Conservation (phyloP, 345 rosid species). For the Eucalyptus marginata region DNA sequence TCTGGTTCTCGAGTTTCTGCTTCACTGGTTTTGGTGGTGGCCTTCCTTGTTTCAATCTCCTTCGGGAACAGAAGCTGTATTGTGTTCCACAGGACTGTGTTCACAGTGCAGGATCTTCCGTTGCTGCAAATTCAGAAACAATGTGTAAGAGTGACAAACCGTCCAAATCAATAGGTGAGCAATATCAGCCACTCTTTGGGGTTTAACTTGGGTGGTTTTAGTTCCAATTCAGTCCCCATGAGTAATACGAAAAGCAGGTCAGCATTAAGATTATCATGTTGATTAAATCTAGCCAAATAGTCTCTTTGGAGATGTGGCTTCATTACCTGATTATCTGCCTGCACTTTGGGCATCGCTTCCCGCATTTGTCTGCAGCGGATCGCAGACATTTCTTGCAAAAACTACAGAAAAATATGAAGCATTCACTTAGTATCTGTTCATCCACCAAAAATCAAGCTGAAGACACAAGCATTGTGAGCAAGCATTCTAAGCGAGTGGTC, state of each 20-base stretch:
- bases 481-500: neutral
- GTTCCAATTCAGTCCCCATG: neutral
- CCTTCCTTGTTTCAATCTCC: conserved; percentile 78
- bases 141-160: neutral
- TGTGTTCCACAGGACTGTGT: conserved; percentile 97
- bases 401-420: conserved; percentile 15
- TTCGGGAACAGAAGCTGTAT: conserved; percentile 86
- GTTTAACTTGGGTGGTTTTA: neutral
- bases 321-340: conserved; percentile 69
- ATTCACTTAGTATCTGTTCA: neutral
- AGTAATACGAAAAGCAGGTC: neutral
- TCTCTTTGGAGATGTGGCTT: neutral
- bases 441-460: neutral
- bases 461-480: neutral
- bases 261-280: neutral
- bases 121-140: conserved; percentile 28
- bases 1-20: conserved; percentile 1
- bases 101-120: conserved; percentile 79
- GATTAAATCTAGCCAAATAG: neutral
- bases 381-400: conserved; percentile 84
- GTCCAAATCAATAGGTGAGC: neutral
- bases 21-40: conserved; percentile 17
- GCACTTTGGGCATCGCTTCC: conserved; percentile 89
- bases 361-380: conserved; percentile 87
- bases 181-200: neutral